Percentiles rank a stretch among this genome's conserved stretches.
Conservation (phyloP, 768 basidiomycete genomes). For the Russula dissimulans region DNA sequence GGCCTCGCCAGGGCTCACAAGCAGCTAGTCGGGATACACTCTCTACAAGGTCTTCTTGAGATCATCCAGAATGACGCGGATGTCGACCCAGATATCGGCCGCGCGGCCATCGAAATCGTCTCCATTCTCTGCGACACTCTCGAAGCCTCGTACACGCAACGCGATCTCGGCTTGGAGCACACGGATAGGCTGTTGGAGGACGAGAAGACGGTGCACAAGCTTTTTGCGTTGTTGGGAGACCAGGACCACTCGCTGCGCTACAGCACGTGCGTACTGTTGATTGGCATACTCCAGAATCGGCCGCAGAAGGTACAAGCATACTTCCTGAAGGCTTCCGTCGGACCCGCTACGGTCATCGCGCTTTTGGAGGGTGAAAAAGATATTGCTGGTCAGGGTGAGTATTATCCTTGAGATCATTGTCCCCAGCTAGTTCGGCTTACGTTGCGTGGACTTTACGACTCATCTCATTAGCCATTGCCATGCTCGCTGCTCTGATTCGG, state of each 20-base stretch:
- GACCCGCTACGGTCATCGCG: slow-evolving; percentile 61
- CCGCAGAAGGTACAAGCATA: slow-evolving; percentile 79
- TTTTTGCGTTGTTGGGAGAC: slow-evolving; percentile 70
- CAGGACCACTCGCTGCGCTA: slow-evolving; percentile 79
- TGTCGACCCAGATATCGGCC: slow-evolving; percentile 86
- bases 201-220: slow-evolving; percentile 60
- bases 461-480: slow-evolving; percentile 48
- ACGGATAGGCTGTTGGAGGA: slow-evolving; percentile 71
- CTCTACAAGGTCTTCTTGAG: slow-evolving; percentile 68
- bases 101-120: slow-evolving; percentile 86
- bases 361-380: slow-evolving; percentile 80
- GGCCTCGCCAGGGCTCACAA: slow-evolving; percentile 89
- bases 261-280: slow-evolving; percentile 73
- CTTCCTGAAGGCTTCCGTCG: slow-evolving; percentile 78
- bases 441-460: background rate
- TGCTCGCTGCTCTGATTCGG: slow-evolving; percentile 71
- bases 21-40: slow-evolving; percentile 73
- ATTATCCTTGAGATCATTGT: background rate
- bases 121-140: slow-evolving; percentile 76
- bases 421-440: background rate
- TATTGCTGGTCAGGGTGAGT: slow-evolving; percentile 79
- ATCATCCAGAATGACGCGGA: slow-evolving; percentile 83
- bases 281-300: slow-evolving; percentile 72
- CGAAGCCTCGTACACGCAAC: slow-evolving; percentile 36
- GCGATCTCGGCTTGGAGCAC: slow-evolving; percentile 75